These are phyloP conservation scores for Xanthoceras sorbifolium DNA, from an alignment of 345 rosid species.

Conservation along the genomic window DNA sequence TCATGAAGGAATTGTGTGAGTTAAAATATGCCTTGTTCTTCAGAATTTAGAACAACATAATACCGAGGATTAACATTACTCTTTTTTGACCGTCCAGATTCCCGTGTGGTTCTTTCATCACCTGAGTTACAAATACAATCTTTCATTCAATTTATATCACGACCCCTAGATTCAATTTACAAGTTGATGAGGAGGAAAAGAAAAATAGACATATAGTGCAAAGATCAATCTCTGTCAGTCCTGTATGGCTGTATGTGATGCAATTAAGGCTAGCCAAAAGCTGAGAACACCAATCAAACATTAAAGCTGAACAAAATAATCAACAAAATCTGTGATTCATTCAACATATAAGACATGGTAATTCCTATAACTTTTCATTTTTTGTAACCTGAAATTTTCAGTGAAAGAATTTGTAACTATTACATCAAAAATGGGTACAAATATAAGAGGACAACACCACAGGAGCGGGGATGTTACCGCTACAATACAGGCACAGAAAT, in stretches of 20 bases:
- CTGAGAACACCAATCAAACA: not conserved
- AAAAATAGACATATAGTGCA: not conserved
- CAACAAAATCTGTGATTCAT: conserved; percentile 18
- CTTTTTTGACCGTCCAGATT: conserved; percentile 28
- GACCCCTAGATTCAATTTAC: not conserved
- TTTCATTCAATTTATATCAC: not conserved
- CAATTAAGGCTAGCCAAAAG: not conserved
- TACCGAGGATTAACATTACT: not conserved
- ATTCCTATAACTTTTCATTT: conserved; percentile 29
- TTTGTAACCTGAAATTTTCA: conserved; percentile 37
- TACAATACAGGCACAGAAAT: conserved; percentile 74
- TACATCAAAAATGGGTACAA: conserved; percentile 31
- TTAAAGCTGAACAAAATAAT: conserved; percentile 4
- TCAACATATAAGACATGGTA: conserved; percentile 12
- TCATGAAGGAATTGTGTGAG: conserved; percentile 11
- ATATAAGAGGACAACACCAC: conserved; percentile 13
- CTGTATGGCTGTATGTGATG: not conserved
- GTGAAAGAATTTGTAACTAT: conserved; percentile 55
- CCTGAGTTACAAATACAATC: conserved; percentile 16
- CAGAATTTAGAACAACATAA: not conserved
- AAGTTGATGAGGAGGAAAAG: not conserved
- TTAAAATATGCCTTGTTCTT: conserved; percentile 23
- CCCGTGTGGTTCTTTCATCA: conserved; percentile 9
- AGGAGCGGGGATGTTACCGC: conserved; percentile 22
- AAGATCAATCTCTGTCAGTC: not conserved